These are phyloP conservation scores for Chrysoporthe deuterocubensis DNA, from an alignment of 2,329 filamentous ascomycete genomes.

Conservation along the genomic window DNA sequence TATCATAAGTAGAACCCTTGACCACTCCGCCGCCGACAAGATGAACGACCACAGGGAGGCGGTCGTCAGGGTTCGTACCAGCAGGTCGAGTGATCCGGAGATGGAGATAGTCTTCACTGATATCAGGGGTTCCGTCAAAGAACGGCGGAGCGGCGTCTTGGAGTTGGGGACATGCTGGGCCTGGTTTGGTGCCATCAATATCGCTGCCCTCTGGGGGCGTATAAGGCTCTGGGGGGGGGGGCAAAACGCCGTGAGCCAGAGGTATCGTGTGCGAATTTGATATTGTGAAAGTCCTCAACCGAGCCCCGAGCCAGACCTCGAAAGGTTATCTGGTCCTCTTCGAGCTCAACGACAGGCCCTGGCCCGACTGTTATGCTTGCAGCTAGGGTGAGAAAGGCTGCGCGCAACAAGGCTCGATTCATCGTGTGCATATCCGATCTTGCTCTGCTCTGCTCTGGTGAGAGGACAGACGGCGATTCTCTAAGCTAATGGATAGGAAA, in stretches of 20 bases:
- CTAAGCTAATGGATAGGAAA: no score
- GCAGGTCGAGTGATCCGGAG: conserved; percentile 35
- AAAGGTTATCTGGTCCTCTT: conserved; percentile 25
- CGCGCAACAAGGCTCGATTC: no score
- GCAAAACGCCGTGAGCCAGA: conserved; percentile 35
- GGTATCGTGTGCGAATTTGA: conserved; percentile 36
- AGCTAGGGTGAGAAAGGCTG: no score
- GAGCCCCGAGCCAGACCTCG: conserved; percentile 20
- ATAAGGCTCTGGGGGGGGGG: conserved; percentile 35
- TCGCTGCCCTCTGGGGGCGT: conserved; percentile 30
- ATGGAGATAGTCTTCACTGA: conserved; percentile 37
- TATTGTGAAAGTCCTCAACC: conserved; percentile 36
- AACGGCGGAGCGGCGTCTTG: conserved; percentile 34
- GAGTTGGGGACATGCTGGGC: conserved; percentile 36
- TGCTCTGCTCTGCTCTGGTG: no score
- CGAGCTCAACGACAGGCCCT: conserved; percentile 14
- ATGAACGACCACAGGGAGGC: conserved; percentile 35
- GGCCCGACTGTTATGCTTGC: background rate
- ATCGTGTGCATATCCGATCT: no score
- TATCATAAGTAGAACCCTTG: conserved; percentile 36
- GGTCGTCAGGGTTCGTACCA: conserved; percentile 29
- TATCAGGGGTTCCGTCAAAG: conserved; percentile 32
- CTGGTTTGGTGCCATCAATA: conserved; percentile 33
- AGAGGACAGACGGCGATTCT: no score
- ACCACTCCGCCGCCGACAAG: conserved; percentile 35